These are phyloP conservation scores for Solanum stenotomum DNA, from an alignment of 257 asterid species.

Conservation along the genomic window DNA sequence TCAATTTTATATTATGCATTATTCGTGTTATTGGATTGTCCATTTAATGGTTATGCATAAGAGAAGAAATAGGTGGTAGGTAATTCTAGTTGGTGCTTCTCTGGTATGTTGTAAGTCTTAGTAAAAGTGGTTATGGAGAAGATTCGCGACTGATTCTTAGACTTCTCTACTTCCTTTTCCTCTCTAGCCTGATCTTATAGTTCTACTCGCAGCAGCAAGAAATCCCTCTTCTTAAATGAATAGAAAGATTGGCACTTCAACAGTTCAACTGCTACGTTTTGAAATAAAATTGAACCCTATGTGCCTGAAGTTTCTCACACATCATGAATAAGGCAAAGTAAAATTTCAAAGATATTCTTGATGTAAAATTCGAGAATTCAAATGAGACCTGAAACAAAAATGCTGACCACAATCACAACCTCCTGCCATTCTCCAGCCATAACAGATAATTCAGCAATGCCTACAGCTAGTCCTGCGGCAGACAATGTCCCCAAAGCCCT, in stretches of 20 bases:
- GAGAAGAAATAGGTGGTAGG: background rate
- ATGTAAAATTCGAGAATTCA: background rate
- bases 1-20: background rate
- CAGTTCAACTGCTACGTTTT: background rate
- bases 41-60: background rate
- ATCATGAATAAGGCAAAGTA: background rate
- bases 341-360: background rate
- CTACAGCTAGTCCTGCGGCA: constrained; percentile 39
- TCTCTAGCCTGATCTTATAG: background rate
- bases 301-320: background rate
- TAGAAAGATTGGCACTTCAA: background rate
- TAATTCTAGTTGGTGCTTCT: background rate
- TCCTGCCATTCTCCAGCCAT: constrained; percentile 53
- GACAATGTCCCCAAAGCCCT: constrained; percentile 43
- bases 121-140: background rate
- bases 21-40: background rate
- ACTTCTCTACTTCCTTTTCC: background rate
- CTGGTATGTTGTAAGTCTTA: background rate
- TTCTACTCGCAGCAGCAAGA: background rate
- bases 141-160: background rate
- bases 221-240: background rate
- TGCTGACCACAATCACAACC: constrained; percentile 56
- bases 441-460: constrained; percentile 31
- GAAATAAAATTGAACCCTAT: background rate
- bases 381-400: constrained; percentile 58